Percentiles rank a stretch among this genome's conserved stretches.
These are phyloP conservation scores for Phytopythium chamaehyphon DNA, from an alignment of 352 stramenopile species.

Conservation along the genomic window DNA sequence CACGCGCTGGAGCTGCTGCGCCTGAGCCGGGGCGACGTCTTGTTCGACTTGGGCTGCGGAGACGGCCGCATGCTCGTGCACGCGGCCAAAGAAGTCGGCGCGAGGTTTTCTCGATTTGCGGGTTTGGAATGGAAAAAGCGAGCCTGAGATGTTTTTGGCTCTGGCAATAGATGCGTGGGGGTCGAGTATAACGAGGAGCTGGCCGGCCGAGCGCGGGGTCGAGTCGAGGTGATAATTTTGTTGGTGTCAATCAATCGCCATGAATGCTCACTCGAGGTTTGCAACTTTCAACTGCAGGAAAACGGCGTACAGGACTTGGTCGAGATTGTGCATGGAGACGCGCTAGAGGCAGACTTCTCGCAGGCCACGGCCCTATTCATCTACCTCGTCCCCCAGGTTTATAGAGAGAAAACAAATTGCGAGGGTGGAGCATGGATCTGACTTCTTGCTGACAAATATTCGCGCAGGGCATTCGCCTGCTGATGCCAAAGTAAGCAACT, in stretches of 20 bases:
- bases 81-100: constrained; percentile 39
- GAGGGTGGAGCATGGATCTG: too few species aligned
- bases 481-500: constrained; percentile 58
- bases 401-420: too few species aligned
- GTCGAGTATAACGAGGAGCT: constrained; percentile 76
- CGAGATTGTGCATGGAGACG: constrained; percentile 58
- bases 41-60: constrained; percentile 79
- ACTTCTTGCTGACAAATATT: background rate
- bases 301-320: constrained; percentile 37
- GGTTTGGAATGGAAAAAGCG: background rate
- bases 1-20: constrained; percentile 61
- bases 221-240: constrained; percentile 32
- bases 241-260: too few species aligned
- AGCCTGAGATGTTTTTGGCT: too few species aligned
- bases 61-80: constrained; percentile 71
- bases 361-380: constrained; percentile 68
- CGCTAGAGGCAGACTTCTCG: constrained; percentile 54
- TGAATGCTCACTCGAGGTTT: too few species aligned
- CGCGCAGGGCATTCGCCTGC: constrained; percentile 54
- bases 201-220: constrained; percentile 35
- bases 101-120: constrained; percentile 19
- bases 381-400: constrained; percentile 75
- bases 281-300: too few species aligned
- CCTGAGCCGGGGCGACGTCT: constrained; percentile 43
- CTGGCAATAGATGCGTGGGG: constrained; percentile 60